Evolutionary conservation across 495 filamentous ascomycete genomes (phyloP), one percentile per base, ranked within the genome.

Genomic region (Aspergillus coremiiformis): DNA sequence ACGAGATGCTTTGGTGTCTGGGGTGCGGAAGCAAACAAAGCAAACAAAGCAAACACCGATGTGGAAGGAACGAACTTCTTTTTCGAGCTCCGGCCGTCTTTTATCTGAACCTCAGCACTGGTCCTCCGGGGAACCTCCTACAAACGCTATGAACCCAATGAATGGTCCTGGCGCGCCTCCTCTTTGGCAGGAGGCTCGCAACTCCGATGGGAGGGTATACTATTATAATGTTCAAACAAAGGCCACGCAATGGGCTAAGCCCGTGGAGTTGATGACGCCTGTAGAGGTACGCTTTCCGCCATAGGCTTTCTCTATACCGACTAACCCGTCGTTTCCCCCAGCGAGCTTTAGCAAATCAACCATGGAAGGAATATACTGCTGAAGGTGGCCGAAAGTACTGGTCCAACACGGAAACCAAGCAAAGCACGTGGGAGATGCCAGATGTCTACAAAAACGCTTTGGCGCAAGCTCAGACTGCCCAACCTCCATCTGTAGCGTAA

Each of bases 351-450:
- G 78, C 85, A 41, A 84, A 84, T 55, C 86, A 91, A 43, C 87
- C 90, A 47, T 98, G 90, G 89, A 95, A 90, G 59, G 90, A 95
- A 67, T 90, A 96, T 59, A 89, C 86, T 10, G 81, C 87, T 33
- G 84, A 88, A 51, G 87, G 83, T 48, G 94, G 91, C 21, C 80
- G 85, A 57, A 89, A 92, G 62, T 98, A 98, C 65, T 98, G 91
- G 90, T 83, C 87, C 65, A 89, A 97, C 65, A 86, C 83, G 3
- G 86, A 95, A 63, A 92, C 83, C 32, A 92, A 93, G 73, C 79
- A 89, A 70, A 97, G 88, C 67, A 87, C 87, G 44, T 98, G 93
- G 93, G 85, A 90, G 51, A 94, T 96, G 79, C 92, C 92, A 47
- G 86, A 89, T 41, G 83, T 77, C 47, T 91, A 90, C 73, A 89